These are phyloP conservation scores for Heliocybe sulcata DNA, from an alignment of 1,284 basidiomycete species.

Conservation along the genomic window DNA sequence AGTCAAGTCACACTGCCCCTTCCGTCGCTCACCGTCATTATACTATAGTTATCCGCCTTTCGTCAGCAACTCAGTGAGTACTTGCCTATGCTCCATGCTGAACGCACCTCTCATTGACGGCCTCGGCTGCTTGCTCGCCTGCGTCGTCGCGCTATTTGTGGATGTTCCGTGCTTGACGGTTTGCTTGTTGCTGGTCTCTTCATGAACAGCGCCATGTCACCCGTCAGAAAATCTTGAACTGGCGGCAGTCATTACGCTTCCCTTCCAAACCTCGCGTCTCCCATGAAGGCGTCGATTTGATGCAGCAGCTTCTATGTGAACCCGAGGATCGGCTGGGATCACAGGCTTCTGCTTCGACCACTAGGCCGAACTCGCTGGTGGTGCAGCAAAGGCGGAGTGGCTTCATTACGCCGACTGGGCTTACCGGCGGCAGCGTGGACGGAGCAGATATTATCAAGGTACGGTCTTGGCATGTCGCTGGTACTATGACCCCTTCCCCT, in stretches of 20 bases:
- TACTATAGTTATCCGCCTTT: constrained; percentile 89
- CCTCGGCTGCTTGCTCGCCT: constrained; percentile 2
- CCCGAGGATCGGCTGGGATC: constrained; percentile 89
- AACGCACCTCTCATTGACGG: constrained; percentile 3
- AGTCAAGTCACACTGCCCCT: constrained; percentile 13
- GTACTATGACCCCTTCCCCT: constrained; percentile 1
- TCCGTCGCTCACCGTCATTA: constrained; percentile 13
- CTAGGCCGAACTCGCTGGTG: constrained; percentile 71
- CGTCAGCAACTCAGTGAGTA: constrained; percentile 79
- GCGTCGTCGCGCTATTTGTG: neutral
- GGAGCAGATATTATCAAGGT: constrained; percentile 88
- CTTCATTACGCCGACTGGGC: constrained; percentile 47
- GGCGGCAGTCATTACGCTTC: constrained; percentile 84
- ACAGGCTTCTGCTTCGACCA: constrained; percentile 57
- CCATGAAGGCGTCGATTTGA: constrained; percentile 80
- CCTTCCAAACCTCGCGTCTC: constrained; percentile 81
- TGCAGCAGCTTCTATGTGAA: constrained; percentile 87
- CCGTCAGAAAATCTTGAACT: constrained; percentile 89
- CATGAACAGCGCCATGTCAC: constrained; percentile 72
- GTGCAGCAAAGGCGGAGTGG: constrained; percentile 68
- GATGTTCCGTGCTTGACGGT: neutral
- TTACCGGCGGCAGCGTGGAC: constrained; percentile 49
- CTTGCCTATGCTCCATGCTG: neutral
- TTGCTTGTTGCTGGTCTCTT: constrained; percentile 1
- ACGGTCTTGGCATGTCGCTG: constrained; percentile 13